phyloP scores from a whole-genome alignment of 2,329 filamentous ascomycete genomes.

The Colletotrichum musicola region DNA sequence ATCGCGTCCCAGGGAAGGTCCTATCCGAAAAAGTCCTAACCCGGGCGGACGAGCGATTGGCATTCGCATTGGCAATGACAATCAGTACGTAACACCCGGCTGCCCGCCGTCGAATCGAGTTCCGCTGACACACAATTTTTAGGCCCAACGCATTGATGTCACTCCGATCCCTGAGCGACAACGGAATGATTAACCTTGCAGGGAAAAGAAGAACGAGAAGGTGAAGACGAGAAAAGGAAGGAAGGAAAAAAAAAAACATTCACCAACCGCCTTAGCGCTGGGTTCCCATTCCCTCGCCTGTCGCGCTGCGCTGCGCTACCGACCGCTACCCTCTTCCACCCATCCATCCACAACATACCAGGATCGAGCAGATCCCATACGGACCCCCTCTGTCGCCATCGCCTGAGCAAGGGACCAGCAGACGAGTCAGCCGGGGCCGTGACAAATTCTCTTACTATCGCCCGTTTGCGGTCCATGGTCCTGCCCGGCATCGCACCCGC shows the following conservation, averaged over 20 bases:
- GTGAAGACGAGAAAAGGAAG: no score
- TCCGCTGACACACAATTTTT: constrained; percentile 34
- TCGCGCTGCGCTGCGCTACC: background rate
- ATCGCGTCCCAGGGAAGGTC: background rate
- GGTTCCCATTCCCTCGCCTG: background rate
- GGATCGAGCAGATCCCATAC: constrained; percentile 11
- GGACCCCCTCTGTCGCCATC: constrained; percentile 16
- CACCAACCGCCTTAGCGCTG: constrained; percentile 17
- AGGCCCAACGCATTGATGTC: constrained; percentile 35
- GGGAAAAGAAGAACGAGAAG: background rate
- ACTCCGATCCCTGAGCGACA: constrained; percentile 9
- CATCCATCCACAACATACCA: background rate
- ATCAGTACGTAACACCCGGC: constrained; percentile 28
- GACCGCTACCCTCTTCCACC: background rate
- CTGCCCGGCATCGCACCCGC: constrained; percentile 14
- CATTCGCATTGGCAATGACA: constrained; percentile 2
- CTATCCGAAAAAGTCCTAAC: background rate
- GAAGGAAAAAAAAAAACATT: background rate
- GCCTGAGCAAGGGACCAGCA: constrained; percentile 13
- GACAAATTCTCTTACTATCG: constrained; percentile 23
- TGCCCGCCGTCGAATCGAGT: constrained; percentile 33
- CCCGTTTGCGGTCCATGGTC: constrained; percentile 20
- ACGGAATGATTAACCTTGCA: constrained; percentile 24
- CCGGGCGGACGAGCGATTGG: background rate
- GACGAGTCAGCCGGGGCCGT: constrained; percentile 26